Evolutionary conservation across 2,329 filamentous ascomycete genomes (phyloP).

Genomic region (Stemphylium beticola): DNA sequence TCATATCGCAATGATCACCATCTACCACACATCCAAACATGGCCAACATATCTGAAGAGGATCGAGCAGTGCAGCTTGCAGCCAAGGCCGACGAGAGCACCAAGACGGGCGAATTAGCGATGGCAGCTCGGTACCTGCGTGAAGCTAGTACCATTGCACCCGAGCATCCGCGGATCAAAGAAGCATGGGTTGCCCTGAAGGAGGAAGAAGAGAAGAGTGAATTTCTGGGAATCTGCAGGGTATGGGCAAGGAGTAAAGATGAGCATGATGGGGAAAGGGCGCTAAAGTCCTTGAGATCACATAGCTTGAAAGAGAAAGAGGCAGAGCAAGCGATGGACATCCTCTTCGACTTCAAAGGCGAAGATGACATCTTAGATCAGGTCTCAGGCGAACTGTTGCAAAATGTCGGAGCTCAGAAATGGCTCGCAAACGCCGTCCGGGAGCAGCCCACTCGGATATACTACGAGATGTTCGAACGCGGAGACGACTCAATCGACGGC

Average conservation of each 20-base stretch:
- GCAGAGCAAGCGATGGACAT: slow-evolving; percentile 50
- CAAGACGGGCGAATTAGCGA: slow-evolving; percentile 43
- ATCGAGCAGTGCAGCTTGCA: slow-evolving; percentile 40
- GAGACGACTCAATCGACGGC: slow-evolving; percentile 54
- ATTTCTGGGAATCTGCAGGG: slow-evolving; percentile 42
- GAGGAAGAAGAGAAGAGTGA: slow-evolving; percentile 47
- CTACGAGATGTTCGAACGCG: slow-evolving; percentile 52
- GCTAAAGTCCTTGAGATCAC: slow-evolving; percentile 33
- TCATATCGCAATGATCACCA: slow-evolving; percentile 23
- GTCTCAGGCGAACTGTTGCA: slow-evolving; percentile 48
- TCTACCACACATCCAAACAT: slow-evolving; percentile 26
- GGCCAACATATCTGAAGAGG: slow-evolving; percentile 36
- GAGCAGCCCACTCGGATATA: slow-evolving; percentile 52
- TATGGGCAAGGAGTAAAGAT: slow-evolving; percentile 44
- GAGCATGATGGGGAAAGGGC: slow-evolving; percentile 52
- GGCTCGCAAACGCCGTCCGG: slow-evolving; percentile 48
- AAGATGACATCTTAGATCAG: slow-evolving; percentile 51
- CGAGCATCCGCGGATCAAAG: slow-evolving; percentile 49
- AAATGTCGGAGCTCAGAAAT: slow-evolving; percentile 47
- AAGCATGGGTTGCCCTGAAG: slow-evolving; percentile 50
- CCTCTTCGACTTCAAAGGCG: slow-evolving; percentile 50
- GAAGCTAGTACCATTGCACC: slow-evolving; percentile 54
- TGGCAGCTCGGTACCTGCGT: slow-evolving; percentile 51
- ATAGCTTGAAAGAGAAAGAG: slow-evolving; percentile 46
- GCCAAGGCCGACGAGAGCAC: slow-evolving; percentile 36